phyloP scores from a whole-genome alignment of 352 stramenopile genomes.

The Chrysophaeum taylorii region DNA sequence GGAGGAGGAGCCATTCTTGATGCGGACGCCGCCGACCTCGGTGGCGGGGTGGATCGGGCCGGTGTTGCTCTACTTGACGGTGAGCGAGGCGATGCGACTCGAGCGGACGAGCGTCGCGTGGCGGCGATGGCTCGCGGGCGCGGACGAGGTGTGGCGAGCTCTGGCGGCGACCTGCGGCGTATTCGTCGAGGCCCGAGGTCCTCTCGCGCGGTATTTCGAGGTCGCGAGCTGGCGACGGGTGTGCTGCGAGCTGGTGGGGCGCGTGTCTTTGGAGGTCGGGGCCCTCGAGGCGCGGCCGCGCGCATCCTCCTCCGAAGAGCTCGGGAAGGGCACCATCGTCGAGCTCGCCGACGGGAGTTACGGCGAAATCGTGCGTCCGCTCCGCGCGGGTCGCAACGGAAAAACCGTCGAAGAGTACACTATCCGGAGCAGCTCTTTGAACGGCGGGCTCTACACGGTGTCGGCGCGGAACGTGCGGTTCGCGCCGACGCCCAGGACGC shows the following conservation, averaged over 20 bases:
- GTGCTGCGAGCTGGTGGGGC: neutral
- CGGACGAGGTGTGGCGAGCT: neutral
- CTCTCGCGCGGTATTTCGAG: neutral
- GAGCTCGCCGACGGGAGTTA: neutral
- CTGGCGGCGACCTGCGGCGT: neutral
- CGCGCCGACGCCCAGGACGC: neutral
- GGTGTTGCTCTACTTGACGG: neutral
- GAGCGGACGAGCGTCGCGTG: neutral
- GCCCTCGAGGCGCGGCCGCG: neutral
- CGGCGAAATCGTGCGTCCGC: neutral
- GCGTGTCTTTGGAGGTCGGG: neutral
- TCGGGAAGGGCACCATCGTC: neutral
- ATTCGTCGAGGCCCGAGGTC: neutral
- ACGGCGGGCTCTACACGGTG: too few species aligned
- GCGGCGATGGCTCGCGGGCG: neutral
- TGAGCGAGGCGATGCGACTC: neutral
- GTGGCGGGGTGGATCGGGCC: neutral
- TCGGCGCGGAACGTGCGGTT: too few species aligned
- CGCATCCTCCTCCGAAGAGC: neutral
- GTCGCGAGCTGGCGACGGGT: neutral
- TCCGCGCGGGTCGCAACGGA: neutral
- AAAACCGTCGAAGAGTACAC: too few species aligned
- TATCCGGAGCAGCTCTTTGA: too few species aligned
- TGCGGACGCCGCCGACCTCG: neutral
- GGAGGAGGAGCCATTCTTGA: too few species aligned